A percentile compares a stretch with the other conserved stretches of the same genome.
Evolutionary conservation across 2,329 filamentous ascomycete genomes (phyloP).

Genomic region (Fusarium sp.): DNA sequence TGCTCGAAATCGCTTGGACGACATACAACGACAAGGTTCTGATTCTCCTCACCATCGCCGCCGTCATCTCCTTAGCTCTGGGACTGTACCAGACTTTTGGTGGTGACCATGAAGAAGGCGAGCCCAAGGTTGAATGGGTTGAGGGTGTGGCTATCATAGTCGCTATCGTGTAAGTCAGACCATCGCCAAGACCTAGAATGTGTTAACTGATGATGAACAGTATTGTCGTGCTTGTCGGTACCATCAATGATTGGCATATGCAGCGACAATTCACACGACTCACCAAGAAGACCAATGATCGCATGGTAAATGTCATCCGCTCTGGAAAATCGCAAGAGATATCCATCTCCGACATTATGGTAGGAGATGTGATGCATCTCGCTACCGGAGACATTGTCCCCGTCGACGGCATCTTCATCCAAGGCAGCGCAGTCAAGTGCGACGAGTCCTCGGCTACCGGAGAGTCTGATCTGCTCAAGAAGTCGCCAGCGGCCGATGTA

Average conservation of each 20-base stretch:
- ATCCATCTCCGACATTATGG: conserved; percentile 74
- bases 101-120: conserved; percentile 56
- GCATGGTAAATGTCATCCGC: conserved; percentile 74
- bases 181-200: conserved; percentile 42
- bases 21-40: conserved; percentile 82
- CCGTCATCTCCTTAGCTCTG: conserved; percentile 75
- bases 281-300: conserved; percentile 72
- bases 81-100: conserved; percentile 78
- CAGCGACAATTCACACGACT: conserved; percentile 74
- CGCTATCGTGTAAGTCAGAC: conserved; percentile 62
- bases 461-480: conserved; percentile 79
- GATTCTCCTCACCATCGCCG: conserved; percentile 76
- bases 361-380: conserved; percentile 77
- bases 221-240: conserved; percentile 73
- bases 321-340: conserved; percentile 74
- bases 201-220: conserved; percentile 24
- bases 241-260: conserved; percentile 76
- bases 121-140: conserved; percentile 73
- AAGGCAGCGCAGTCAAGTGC: conserved; percentile 66
- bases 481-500: conserved; percentile 70
- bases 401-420: conserved; percentile 77
- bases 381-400: conserved; percentile 78
- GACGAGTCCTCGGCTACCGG: conserved; percentile 81
- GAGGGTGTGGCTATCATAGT: conserved; percentile 76
- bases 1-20: conserved; percentile 74